These are phyloP conservation scores for Opeltia flavorubescens DNA, from an alignment of 495 filamentous ascomycete genomes.

Conservation along the genomic window DNA sequence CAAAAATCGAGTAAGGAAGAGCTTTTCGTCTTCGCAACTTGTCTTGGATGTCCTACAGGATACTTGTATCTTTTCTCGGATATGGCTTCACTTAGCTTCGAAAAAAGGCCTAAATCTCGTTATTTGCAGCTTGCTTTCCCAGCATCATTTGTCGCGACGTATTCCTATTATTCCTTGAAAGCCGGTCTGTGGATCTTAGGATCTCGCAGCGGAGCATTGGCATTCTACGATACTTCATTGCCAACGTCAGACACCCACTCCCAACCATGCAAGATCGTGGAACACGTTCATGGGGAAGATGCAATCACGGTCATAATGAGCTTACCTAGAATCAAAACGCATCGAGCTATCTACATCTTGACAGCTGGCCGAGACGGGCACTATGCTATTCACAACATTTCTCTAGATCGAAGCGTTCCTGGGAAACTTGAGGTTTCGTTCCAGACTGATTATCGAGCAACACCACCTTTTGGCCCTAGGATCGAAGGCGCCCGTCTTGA, in stretches of 20 bases:
- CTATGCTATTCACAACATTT: conserved; percentile 41
- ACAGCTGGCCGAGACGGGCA: conserved; percentile 63
- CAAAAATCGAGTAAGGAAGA: neutral
- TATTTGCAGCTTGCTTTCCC: conserved; percentile 13
- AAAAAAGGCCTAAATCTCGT: neutral
- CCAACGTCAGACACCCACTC: neutral
- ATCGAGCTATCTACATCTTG: conserved; percentile 32
- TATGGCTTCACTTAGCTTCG: neutral
- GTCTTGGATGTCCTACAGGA: conserved; percentile 3
- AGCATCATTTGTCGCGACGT: conserved; percentile 23
- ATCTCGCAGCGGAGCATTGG: conserved; percentile 47
- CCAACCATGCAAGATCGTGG: neutral
- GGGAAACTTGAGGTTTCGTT: conserved; percentile 15
- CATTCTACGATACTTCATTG: conserved; percentile 31
- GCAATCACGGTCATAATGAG: conserved; percentile 51
- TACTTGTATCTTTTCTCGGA: too few relatives aligned
- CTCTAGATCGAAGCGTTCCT: conserved; percentile 8
- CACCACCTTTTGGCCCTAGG: conserved; percentile 48
- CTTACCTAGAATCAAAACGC: conserved; percentile 14
- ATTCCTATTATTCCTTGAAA: conserved; percentile 23
- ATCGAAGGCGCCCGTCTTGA: conserved; percentile 55
- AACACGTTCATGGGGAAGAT: conserved; percentile 42
- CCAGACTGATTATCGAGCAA: conserved; percentile 34
- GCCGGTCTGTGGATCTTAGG: conserved; percentile 47
- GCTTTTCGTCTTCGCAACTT: neutral